Percentiles rank a stretch among this genome's conserved stretches.
These are phyloP conservation scores for Dactylellina drechsleri DNA, from an alignment of 2,329 filamentous ascomycete genomes.

Conservation along the genomic window DNA sequence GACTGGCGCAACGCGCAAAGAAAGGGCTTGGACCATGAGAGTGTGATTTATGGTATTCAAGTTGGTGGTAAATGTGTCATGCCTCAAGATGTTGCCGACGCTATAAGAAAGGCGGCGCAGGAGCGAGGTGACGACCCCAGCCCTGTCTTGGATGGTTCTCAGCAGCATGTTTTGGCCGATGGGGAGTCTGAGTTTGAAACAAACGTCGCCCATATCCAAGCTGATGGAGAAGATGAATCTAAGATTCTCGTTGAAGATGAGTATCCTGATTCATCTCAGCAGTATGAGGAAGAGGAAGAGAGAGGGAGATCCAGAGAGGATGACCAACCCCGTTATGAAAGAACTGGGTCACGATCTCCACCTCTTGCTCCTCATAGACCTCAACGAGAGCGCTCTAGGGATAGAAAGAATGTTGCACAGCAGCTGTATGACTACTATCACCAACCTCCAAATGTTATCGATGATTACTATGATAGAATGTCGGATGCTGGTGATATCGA, in stretches of 20 bases:
- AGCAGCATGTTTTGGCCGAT: not conserved
- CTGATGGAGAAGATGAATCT: constrained; percentile 6
- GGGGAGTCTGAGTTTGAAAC: constrained; percentile 6
- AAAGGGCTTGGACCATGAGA: constrained; percentile 42
- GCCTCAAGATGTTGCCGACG: constrained; percentile 41
- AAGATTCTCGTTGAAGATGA: constrained; percentile 11
- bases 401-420: constrained; percentile 20
- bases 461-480: constrained; percentile 40
- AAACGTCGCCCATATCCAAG: constrained; percentile 3
- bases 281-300: constrained; percentile 6
- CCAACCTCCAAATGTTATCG: constrained; percentile 12
- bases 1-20: constrained; percentile 40
- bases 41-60: constrained; percentile 45
- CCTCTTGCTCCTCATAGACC: constrained; percentile 11
- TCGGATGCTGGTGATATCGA: constrained; percentile 51
- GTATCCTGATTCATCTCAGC: not conserved
- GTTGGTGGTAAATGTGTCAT: constrained; percentile 51
- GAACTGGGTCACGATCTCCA: constrained; percentile 25
- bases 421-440: constrained; percentile 39
- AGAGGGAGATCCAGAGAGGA: constrained; percentile 13
- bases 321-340: constrained; percentile 17
- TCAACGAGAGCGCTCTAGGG: constrained; percentile 19
- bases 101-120: constrained; percentile 38
- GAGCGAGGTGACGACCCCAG: constrained; percentile 16
- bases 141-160: not conserved